phyloP scores from a whole-genome alignment of 2,329 filamentous ascomycete genomes.

The Clonostachys sp. region DNA sequence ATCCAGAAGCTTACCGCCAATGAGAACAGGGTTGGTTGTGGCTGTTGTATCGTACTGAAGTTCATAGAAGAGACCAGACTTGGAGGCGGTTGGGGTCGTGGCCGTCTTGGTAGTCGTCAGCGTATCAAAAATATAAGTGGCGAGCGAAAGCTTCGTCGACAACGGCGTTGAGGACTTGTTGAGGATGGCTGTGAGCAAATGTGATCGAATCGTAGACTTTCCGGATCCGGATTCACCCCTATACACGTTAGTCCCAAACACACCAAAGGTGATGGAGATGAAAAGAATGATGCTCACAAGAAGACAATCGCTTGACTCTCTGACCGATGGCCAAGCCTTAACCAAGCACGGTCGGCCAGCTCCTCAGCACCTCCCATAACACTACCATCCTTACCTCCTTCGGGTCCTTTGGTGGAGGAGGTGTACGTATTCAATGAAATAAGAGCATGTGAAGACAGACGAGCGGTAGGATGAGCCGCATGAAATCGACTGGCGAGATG shows the following conservation, averaged over 20 bases:
- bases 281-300: constrained; percentile 57
- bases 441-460: constrained; percentile 85
- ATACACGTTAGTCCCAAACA: constrained; percentile 3
- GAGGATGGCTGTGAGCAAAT: constrained; percentile 80
- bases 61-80: constrained; percentile 92
- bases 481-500: constrained; percentile 89
- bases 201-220: constrained; percentile 90
- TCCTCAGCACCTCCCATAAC: constrained; percentile 91
- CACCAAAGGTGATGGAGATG: neutral
- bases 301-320: constrained; percentile 95
- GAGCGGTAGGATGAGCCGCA: constrained; percentile 80
- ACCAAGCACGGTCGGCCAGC: constrained; percentile 80
- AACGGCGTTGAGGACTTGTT: constrained; percentile 89
- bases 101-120: constrained; percentile 96
- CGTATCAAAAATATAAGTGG: constrained; percentile 92
- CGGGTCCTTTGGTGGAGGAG: constrained; percentile 78
- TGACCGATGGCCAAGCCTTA: constrained; percentile 77
- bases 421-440: constrained; percentile 95
- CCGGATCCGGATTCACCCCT: constrained; percentile 95
- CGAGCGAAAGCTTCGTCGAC: constrained; percentile 88
- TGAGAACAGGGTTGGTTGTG: constrained; percentile 76
- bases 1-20: constrained; percentile 91
- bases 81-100: constrained; percentile 92
- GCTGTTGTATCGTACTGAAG: constrained; percentile 93
- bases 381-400: constrained; percentile 89